Percentiles rank a stretch among this genome's conserved stretches.
Conservation (phyloP, 257 asterid species). For the Mentha longifolia region DNA sequence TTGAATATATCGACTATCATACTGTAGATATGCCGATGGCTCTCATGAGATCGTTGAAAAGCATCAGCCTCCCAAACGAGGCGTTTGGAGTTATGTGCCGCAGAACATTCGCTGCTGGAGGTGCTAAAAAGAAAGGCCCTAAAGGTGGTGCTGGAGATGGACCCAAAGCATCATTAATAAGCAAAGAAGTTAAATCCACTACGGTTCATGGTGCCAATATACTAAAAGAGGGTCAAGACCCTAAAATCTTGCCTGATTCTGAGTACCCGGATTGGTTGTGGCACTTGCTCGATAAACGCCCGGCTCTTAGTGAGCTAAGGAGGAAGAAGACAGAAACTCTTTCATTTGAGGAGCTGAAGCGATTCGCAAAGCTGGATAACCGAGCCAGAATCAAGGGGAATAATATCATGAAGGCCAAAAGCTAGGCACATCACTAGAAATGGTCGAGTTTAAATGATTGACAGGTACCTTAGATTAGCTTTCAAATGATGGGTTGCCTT, state of each 20-base stretch:
- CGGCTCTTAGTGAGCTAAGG: constrained; percentile 84
- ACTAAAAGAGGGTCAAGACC: constrained; percentile 87
- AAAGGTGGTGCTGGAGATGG: constrained; percentile 82
- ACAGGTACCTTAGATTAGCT: background rate
- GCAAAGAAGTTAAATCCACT: constrained; percentile 94
- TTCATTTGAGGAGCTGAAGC: constrained; percentile 77
- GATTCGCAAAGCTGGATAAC: constrained; percentile 90
- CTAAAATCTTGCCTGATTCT: constrained; percentile 76
- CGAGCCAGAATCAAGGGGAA: constrained; percentile 95
- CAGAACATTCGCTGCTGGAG: constrained; percentile 82
- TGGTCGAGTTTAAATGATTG: background rate
- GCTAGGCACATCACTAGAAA: constrained; percentile 8
- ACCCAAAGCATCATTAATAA: constrained; percentile 72
- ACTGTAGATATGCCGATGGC: constrained; percentile 50
- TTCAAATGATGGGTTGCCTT: background rate
- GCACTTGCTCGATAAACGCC: constrained; percentile 76
- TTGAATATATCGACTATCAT: background rate
- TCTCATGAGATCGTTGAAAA: constrained; percentile 49
- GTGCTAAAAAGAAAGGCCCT: constrained; percentile 82
- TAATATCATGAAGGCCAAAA: constrained; percentile 74
- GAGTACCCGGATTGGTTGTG: constrained; percentile 94
- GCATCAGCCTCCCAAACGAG: constrained; percentile 45
- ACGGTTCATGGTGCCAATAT: constrained; percentile 79
- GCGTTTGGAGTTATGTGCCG: constrained; percentile 46
- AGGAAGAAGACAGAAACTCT: constrained; percentile 65